phyloP scores from a whole-genome alignment of 2,329 filamentous ascomycete genomes.

The Calonectria hongkongensis region DNA sequence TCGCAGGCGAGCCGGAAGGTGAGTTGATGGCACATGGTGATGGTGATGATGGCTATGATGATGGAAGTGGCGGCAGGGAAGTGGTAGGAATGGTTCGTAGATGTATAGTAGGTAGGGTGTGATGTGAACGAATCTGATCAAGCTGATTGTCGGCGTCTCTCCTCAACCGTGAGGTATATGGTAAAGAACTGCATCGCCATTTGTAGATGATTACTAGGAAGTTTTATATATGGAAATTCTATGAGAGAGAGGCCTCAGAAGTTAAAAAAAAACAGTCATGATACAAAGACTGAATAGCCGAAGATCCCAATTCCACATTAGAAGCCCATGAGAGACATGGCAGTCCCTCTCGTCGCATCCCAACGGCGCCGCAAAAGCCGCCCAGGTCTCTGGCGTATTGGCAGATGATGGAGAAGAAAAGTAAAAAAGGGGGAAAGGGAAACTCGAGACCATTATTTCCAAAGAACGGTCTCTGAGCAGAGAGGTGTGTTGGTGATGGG shows the following conservation, averaged over 20 bases:
- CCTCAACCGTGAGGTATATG: not conserved
- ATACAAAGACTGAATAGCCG: conserved; percentile 19
- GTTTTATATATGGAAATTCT: conserved; percentile 21
- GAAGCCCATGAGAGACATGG: conserved; percentile 25
- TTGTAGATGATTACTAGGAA: not conserved
- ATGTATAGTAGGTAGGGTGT: not conserved
- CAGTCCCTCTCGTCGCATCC: not conserved
- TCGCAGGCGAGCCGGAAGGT: conserved; percentile 71
- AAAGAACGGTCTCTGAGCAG: not conserved
- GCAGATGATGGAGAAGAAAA: no score
- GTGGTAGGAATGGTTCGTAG: not conserved
- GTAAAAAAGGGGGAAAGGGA: not conserved
- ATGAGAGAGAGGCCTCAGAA: conserved; percentile 22
- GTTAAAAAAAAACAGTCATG: not conserved
- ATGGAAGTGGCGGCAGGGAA: not conserved
- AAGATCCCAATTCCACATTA: conserved; percentile 27
- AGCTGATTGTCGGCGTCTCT: not conserved
- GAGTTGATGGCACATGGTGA: conserved; percentile 69
- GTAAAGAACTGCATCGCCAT: not conserved
- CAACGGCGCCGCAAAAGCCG: conserved; percentile 26
- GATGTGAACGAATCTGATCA: not conserved
- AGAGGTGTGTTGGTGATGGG: conserved; percentile 4
- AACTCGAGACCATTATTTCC: conserved; percentile 22
- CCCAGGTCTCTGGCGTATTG: conserved; percentile 21
- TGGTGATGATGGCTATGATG: conserved; percentile 3